Base-by-base conservation (phyloP, 768 basidiomycete species). In the Macrolepiota dolichaula region DNA sequence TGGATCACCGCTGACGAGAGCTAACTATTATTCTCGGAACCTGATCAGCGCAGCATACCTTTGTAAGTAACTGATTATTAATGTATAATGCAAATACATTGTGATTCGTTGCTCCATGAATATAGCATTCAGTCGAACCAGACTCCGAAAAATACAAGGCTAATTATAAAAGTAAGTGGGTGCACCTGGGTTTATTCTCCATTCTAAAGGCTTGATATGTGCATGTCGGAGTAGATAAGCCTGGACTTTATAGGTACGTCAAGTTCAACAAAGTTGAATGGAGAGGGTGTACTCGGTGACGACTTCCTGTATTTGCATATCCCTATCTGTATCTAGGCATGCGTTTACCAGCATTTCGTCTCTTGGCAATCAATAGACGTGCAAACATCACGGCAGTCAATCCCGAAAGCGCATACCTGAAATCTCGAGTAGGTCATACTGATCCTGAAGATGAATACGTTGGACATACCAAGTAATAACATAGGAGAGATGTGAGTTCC, bases 401-500 rank as follows among this genome's bases (percentile, higher is more conserved):
- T 3, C 82, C 88, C 2, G 93, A 96, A 2, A 98, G 78, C 1
- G 94, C 86, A 77, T 92, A 95, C 96, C 96, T 97, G 67, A 44
- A 17, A 19, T 19, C 47, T 15, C 13, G 15, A 57, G 38, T 50
- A 44, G 12, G n/a, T 10, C 24, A 44, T 19, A 17, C 12, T 32
- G 13, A 61, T 19, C 57, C 24, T 62, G 49, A n/a, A n/a, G n/a
- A n/a, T 13, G 42, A 24, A 13, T 0, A 55, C 37, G 22, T 12
- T 49, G 24, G 22, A 69, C 81, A 37, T 70, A 95, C 97, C 97
- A 99, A 11, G 96, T 99, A 13, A 91, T 83, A 3, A 97, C 93
- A 74, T 99, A 99, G 11, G 94, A 95, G 6, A 92, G 80, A 76
- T 99, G 97, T 38, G 93, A 85, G 73, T 99, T 99, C 51, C 97